Percentiles rank a stretch among this genome's conserved stretches.
phyloP scores from a whole-genome alignment of 495 filamentous ascomycete genomes.

The Staphylotrichum tortipilum region DNA sequence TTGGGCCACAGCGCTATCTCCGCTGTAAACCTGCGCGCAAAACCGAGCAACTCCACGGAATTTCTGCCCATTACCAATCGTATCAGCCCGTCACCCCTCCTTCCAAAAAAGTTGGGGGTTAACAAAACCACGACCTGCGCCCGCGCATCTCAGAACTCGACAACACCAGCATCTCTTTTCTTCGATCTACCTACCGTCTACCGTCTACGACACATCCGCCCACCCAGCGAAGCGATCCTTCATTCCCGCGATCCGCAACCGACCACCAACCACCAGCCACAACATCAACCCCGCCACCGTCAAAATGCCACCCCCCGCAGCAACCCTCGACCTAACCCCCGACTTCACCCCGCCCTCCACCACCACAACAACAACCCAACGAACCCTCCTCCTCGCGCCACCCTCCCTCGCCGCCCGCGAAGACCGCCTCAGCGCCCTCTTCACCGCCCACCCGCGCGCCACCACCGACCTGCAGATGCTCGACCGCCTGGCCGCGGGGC shows the following conservation, averaged over 20 bases:
- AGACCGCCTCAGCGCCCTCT: constrained; percentile 35
- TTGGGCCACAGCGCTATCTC: constrained; percentile 3
- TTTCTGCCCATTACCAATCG: constrained; percentile 8
- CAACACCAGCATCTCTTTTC: background rate
- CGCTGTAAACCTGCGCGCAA: constrained; percentile 8
- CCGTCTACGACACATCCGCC: no score
- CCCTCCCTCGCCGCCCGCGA: constrained; percentile 45
- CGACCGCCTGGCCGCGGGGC: constrained; percentile 76
- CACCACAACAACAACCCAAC: constrained; percentile 4
- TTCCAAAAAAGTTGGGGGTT: no score
- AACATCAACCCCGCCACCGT: background rate
- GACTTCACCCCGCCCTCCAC: constrained; percentile 22
- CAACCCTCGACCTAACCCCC: constrained; percentile 20
- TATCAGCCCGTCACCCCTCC: background rate
- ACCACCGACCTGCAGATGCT: constrained; percentile 95
- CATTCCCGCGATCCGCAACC: no score
- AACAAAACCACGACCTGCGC: no score
- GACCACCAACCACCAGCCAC: background rate
- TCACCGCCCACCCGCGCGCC: constrained; percentile 55
- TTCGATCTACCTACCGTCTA: background rate
- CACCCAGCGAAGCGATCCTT: no score
- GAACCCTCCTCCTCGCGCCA: constrained; percentile 49
- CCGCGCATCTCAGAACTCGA: no score
- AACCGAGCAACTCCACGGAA: constrained; percentile 14
- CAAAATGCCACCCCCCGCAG: constrained; percentile 20